Evolutionary conservation across 2,329 filamentous ascomycete genomes (phyloP).

Genomic region (Malbranchea zuffiana): DNA sequence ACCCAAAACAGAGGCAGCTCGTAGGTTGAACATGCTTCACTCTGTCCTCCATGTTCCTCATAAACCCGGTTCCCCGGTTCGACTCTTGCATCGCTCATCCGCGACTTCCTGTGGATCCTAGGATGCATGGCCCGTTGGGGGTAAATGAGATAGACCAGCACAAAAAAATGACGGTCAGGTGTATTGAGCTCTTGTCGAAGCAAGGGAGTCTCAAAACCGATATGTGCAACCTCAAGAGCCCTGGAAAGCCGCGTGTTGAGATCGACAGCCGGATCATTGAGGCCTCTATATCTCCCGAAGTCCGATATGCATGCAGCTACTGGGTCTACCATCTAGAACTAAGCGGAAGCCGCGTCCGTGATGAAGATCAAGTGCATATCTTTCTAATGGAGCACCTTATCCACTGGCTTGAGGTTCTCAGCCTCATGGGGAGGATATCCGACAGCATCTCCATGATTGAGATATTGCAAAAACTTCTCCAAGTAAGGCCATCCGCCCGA

Average conservation of each 20-base stretch:
- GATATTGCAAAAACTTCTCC: background rate
- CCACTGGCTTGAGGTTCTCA: constrained; percentile 15
- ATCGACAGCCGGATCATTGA: constrained; percentile 8
- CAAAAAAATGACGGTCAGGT: constrained; percentile 18
- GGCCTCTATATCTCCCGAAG: constrained; percentile 9
- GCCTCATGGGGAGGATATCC: constrained; percentile 19
- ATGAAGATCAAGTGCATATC: constrained; percentile 5
- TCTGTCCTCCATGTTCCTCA: constrained; percentile 11
- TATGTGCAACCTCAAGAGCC: constrained; percentile 6
- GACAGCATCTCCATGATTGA: constrained; percentile 11
- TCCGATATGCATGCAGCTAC: constrained; percentile 18
- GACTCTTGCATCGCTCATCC: constrained; percentile 18
- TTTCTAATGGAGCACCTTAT: constrained; percentile 8
- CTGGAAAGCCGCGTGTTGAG: background rate
- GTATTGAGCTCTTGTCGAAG: constrained; percentile 17
- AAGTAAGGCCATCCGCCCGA: constrained; percentile 11
- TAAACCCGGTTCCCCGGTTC: constrained; percentile 6
- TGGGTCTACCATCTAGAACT: constrained; percentile 16
- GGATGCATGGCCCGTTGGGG: too few relatives aligned
- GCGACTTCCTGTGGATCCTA: constrained; percentile 22
- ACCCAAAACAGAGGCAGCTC: constrained; percentile 4
- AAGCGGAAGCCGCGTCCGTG: constrained; percentile 3
- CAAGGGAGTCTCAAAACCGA: constrained; percentile 5
- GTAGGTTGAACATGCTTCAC: constrained; percentile 10
- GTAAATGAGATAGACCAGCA: constrained; percentile 23